phyloP scores from a whole-genome alignment of 2,329 filamentous ascomycete species.

The Fusarium stilboides region DNA sequence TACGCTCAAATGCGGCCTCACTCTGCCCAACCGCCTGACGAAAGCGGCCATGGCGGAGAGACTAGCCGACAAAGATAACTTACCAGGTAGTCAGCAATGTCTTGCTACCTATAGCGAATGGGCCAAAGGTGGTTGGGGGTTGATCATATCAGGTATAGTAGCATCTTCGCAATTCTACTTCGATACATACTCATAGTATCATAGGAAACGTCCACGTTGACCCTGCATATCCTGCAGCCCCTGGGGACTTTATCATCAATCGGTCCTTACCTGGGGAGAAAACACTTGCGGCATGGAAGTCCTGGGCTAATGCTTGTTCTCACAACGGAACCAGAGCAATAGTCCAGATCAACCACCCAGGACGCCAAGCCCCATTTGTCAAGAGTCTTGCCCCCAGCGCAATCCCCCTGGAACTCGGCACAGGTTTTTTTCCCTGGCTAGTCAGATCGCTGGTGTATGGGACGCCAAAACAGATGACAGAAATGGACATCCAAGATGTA shows the following conservation, averaged over 20 bases:
- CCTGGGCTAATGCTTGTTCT: neutral
- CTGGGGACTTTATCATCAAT: neutral
- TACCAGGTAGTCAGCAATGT: conserved; percentile 3
- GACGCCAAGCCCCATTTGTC: neutral
- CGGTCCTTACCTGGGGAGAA: neutral
- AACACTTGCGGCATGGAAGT: neutral
- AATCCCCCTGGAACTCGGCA: neutral
- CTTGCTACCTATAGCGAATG: neutral
- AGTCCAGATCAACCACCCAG: conserved; percentile 4
- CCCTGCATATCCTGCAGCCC: neutral
- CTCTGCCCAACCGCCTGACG: neutral
- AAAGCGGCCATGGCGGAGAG: conserved; percentile 7
- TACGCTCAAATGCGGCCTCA: conserved; percentile 3
- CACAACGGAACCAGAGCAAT: neutral
- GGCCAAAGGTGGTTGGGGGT: neutral
- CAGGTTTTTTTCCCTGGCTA: neutral
- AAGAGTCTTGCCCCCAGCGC: neutral
- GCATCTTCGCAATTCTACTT: no score
- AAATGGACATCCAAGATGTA: neutral
- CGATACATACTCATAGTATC: neutral
- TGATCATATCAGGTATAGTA: neutral
- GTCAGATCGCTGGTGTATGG: neutral
- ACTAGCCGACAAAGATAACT: neutral
- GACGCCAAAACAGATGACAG: neutral
- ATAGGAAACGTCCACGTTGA: neutral